Evolutionary conservation across 768 basidiomycete species (phyloP).

Genomic region (Strobilomyces confusus): DNA sequence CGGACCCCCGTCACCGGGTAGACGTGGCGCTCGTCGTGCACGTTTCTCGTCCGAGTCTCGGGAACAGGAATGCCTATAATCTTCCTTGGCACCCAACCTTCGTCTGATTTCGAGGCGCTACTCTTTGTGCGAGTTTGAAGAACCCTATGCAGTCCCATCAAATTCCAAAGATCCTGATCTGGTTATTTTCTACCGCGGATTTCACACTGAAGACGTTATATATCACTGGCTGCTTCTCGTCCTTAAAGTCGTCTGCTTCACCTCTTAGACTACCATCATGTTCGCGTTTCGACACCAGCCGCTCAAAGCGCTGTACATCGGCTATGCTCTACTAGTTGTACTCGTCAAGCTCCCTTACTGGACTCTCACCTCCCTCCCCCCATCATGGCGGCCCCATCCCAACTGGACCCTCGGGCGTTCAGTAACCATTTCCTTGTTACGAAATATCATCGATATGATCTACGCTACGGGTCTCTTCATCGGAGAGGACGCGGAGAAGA

Average conservation of each 20-base stretch:
- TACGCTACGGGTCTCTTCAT: constrained; percentile 2
- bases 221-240: background rate
- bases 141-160: background rate
- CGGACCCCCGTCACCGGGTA: no score
- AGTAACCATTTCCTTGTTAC: background rate
- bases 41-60: no score
- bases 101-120: background rate
- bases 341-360: constrained; percentile 3
- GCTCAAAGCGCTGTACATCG: background rate
- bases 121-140: background rate
- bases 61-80: no score
- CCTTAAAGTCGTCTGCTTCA: background rate
- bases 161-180: background rate
- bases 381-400: background rate
- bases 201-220: background rate
- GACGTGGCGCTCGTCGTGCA: no score
- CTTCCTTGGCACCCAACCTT: no score
- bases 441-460: background rate
- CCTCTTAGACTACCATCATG: background rate
- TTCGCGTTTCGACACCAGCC: constrained; percentile 2
- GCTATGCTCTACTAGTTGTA: background rate
- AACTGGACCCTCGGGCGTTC: background rate
- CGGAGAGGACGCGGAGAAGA: constrained; percentile 3
- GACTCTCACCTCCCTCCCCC: background rate
- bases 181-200: background rate